Base-by-base conservation (phyloP, 164 flowering plant species). In the Protea cynaroides region DNA sequence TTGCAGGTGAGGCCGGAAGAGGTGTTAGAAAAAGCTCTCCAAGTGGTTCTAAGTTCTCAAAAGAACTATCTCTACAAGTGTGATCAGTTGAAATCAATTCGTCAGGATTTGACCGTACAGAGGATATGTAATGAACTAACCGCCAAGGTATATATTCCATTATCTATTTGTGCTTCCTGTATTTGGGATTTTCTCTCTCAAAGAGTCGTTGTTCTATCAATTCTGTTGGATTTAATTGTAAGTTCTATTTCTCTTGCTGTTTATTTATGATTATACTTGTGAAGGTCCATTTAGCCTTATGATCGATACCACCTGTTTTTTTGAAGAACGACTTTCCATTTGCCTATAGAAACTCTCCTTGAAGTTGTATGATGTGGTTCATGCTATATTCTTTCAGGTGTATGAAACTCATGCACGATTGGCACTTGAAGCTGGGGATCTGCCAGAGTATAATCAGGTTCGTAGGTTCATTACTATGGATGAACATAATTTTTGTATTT, bases 391-490 rank as follows among this genome's bases (percentile, higher is more conserved):
- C n/a, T 69, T 71, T 73, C 79, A 91, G 99, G 99, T 94, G 1
- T 94, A 94, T 74, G 99, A 94, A 82, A 89, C 97, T 70, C 99
- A 91, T 89, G 99, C 92, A 53, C 83, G 99, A 56, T 75, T 91
- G 71, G 92, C 99, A 22, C 67, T 94, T 56, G 99, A 89, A 82
- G 82, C 73, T 70, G 97, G 94, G 52, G 99, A 94, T 71, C 70
- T 91, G 71, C 89, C 97, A 34, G 99, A 94, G 78, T 91, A 76
- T 76, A 91, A 89, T 82, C 99, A 94, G 93, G 99, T 91, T 68
- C 36, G 76, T 73, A 24, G 46, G 54, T 25, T 65, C 23, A 34
- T 21, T 29, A 15, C 34, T 23, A 9, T 64, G 25, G 15, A 40
- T 59, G 21, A 19, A 21, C 12, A n/a, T 22, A 5, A 37, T 17